A percentile compares a stretch with the other conserved stretches of the same genome.
These are phyloP conservation scores for Fusarium sp. DNA, from an alignment of 2,329 filamentous ascomycete genomes.

Conservation along the genomic window DNA sequence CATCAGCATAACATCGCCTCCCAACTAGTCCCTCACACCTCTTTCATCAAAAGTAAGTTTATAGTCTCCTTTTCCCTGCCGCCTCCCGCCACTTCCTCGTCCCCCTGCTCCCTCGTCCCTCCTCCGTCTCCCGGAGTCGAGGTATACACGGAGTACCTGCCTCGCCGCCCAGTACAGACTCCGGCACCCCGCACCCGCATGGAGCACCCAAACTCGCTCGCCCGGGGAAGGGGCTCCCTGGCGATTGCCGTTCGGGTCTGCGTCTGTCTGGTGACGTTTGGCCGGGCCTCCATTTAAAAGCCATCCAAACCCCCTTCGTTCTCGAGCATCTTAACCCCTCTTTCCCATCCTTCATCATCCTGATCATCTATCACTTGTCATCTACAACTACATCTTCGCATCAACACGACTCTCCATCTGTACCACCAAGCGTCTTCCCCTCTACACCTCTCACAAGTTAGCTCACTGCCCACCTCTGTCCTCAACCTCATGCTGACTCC, in stretches of 20 bases:
- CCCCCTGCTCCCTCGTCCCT: background rate
- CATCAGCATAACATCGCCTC: background rate
- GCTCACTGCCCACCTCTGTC: conserved; percentile 6
- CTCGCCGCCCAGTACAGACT: background rate
- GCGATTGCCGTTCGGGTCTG: conserved; percentile 6
- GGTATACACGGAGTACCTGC: conserved; percentile 37
- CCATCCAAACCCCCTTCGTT: conserved; percentile 28
- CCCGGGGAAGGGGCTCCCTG: conserved; percentile 15
- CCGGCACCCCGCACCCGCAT: conserved; percentile 31
- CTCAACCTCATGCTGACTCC: conserved; percentile 22
- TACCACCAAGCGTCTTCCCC: background rate
- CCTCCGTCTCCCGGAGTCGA: conserved; percentile 19
- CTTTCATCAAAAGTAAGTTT: conserved; percentile 34
- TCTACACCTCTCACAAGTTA: conserved; percentile 33
- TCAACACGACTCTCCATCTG: conserved; percentile 3
- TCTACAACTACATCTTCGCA: conserved; percentile 6
- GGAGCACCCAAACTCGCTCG: conserved; percentile 12
- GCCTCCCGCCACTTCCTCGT: background rate
- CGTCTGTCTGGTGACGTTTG: conserved; percentile 39
- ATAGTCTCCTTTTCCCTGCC: background rate
- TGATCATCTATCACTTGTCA: conserved; percentile 16
- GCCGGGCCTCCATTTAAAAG: conserved; percentile 40
- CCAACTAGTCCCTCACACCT: conserved; percentile 7
- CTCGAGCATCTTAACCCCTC: conserved; percentile 29
- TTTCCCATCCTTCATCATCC: conserved; percentile 32